These are phyloP conservation scores for Endoconidiophora polonica DNA, from an alignment of 2,329 filamentous ascomycete species.

Conservation along the genomic window DNA sequence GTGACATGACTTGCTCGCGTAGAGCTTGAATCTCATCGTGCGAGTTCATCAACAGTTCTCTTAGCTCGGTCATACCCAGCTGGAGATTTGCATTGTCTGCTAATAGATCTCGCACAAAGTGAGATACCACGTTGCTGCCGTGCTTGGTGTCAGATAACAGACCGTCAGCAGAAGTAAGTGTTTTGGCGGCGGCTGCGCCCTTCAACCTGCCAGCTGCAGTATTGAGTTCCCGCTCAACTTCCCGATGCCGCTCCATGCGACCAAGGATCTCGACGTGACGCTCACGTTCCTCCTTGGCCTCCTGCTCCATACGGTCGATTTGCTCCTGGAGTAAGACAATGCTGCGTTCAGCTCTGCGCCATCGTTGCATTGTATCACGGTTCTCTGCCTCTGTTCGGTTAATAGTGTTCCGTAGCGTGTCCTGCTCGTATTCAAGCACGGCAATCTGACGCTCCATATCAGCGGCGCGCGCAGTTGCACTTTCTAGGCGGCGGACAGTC, in stretches of 20 bases:
- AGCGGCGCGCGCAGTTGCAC: constrained; percentile 55
- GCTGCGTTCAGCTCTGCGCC: constrained; percentile 68
- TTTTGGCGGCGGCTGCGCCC: constrained; percentile 57
- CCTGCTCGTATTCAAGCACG: constrained; percentile 68
- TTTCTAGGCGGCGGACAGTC: constrained; percentile 57
- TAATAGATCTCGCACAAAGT: constrained; percentile 89
- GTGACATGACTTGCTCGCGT: constrained; percentile 62
- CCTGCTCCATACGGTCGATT: constrained; percentile 72
- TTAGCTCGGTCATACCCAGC: constrained; percentile 74
- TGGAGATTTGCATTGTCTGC: constrained; percentile 92
- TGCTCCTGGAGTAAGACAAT: constrained; percentile 70
- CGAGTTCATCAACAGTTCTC: constrained; percentile 77
- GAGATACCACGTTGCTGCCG: constrained; percentile 54
- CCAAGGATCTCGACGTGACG: constrained; percentile 65
- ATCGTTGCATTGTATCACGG: constrained; percentile 61
- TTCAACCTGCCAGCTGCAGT: constrained; percentile 67
- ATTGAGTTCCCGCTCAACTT: constrained; percentile 67
- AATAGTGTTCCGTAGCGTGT: constrained; percentile 50
- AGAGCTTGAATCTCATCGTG: constrained; percentile 87
- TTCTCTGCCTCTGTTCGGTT: constrained; percentile 55
- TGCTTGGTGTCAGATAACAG: constrained; percentile 17
- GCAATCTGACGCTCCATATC: constrained; percentile 67
- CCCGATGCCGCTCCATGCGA: constrained; percentile 69
- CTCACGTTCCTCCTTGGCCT: constrained; percentile 63
- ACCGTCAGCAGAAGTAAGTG: constrained; percentile 22